Base-by-base conservation (phyloP, 345 rosid species). In the Gossypium thurberi region DNA sequence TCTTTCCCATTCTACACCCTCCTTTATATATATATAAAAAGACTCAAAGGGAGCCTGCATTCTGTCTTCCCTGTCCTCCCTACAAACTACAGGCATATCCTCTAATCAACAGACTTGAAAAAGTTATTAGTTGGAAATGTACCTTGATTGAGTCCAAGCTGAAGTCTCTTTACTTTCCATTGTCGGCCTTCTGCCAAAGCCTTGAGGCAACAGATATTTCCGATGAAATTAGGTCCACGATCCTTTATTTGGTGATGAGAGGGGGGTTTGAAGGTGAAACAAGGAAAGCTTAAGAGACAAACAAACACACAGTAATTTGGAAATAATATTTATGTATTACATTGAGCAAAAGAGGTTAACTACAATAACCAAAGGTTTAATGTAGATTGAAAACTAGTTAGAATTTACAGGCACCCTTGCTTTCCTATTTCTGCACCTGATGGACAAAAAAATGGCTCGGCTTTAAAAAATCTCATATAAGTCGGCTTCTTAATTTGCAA, bases 391-490 rank as follows among this genome's bases (percentile, higher is more conserved):
- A 26, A 74, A 75, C 74, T 64, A 52, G 70, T 75, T 77, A 62
- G 63, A 78, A 79, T 84, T 74, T 82, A 87, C 90, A 85, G 73
- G 58, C 75, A 58, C 40, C 69, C 71, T 75, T 20, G 56, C 50
- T 68, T 83, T 75, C 73, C 80, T 69, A 78, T 66, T 62, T 47
- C 84, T 79, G 80, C 79, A 75, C 74, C 71, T 76, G 81, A 76
- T 66, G 65, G 64, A 81, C 82, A 80, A 88, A 83, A 46, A 85
- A 75, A 76, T 65, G 84, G 75, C 72, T 60, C 10, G 71, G 78
- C 74, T 75, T 75, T 64, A 73, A 72, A 25, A 61, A 50, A 17
- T 53, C 74, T 48, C 73, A 64, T 37, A 78, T 25, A 76, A 48
- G 23, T 43, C 62, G 40, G 71, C 74, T 43, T 72, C 78, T 70